Base-by-base conservation (phyloP, 2,329 filamentous ascomycete species). In the Botryosphaeria agaves region DNA sequence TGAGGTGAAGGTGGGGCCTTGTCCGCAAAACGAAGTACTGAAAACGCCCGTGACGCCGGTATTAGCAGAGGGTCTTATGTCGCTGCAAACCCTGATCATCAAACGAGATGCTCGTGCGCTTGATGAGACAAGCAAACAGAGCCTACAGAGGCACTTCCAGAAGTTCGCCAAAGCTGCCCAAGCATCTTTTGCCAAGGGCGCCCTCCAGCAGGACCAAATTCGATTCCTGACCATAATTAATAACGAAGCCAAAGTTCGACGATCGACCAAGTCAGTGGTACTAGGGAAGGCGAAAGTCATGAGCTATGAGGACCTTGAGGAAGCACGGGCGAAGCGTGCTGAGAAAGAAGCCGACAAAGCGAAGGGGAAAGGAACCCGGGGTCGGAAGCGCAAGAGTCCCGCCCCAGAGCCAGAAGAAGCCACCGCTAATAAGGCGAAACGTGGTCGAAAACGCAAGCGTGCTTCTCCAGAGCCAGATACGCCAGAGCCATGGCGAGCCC, bases 31-130 rank as follows among this genome's bases (percentile, higher is more conserved):
- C 29, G 24, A 27, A 38, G 28, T 28, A 37, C 39, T 36, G 19
- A 35, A 39, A 38, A 52, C 48, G 26, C 48, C 46, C 29, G 37
- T 45, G 11, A 53, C 37, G 31, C 43, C 36, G 31, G 39, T 38
- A 33, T 38, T 38, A 38, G 40, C 34, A 38, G 38, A 38, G 31
- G 34, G 34, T 27, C 21, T 37, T 25, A 19, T 23, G 9, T 20
- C 33, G 5, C 19, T 47, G 18, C 38, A 41, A 3, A 39, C 43
- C 20, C 26, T 40, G 15, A 47, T n/a, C n/a, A n/a, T 47, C 29
- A 19, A 43, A 33, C 32, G 33, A 18, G 39, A 44, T 39, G 32
- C 35, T 37, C 14, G 38, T 38, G 11, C 31, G 30, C 36, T 42
- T 34, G 32, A 45, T 34, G 29, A 42, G 29, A 39, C 32, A n/a